Evolutionary conservation across 495 filamentous ascomycete species (phyloP).

Genomic region (Tuber borchii): DNA sequence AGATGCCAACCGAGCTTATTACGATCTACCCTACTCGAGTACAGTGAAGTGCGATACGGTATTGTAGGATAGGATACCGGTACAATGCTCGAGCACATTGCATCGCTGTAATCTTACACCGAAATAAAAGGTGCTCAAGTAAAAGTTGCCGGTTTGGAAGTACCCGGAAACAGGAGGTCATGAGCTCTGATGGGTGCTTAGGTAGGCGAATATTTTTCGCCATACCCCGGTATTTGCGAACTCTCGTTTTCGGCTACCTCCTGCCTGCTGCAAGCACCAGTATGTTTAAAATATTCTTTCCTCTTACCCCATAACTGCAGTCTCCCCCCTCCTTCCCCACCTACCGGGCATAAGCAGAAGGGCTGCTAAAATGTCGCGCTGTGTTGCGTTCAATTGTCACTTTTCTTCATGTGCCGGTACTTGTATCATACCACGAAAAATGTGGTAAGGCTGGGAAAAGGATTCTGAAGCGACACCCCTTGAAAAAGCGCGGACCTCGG

Average conservation of each 20-base stretch:
- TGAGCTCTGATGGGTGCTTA: not conserved
- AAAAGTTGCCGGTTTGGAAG: not conserved
- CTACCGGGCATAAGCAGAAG: not conserved
- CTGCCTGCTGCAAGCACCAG: not conserved
- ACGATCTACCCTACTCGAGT: not conserved
- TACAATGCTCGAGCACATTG: not conserved
- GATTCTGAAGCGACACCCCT: not conserved
- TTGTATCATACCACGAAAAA: not conserved
- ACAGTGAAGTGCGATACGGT: not conserved
- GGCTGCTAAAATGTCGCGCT: not conserved
- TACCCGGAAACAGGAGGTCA: not conserved
- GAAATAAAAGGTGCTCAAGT: not conserved
- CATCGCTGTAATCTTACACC: not conserved
- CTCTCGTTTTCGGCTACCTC: too few relatives aligned
- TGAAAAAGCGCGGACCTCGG: not conserved
- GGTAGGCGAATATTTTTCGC: not conserved
- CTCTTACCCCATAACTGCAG: not conserved
- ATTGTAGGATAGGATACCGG: not conserved
- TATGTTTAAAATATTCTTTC: not conserved
- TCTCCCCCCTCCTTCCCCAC: not conserved
- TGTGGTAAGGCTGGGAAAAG: not conserved
- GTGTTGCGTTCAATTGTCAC: not conserved
- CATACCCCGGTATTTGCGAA: too few relatives aligned
- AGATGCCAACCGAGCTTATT: not conserved
- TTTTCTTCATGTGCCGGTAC: not conserved